These are phyloP conservation scores for Dioszegia hungarica DNA, from an alignment of 768 basidiomycete species.

Conservation along the genomic window DNA sequence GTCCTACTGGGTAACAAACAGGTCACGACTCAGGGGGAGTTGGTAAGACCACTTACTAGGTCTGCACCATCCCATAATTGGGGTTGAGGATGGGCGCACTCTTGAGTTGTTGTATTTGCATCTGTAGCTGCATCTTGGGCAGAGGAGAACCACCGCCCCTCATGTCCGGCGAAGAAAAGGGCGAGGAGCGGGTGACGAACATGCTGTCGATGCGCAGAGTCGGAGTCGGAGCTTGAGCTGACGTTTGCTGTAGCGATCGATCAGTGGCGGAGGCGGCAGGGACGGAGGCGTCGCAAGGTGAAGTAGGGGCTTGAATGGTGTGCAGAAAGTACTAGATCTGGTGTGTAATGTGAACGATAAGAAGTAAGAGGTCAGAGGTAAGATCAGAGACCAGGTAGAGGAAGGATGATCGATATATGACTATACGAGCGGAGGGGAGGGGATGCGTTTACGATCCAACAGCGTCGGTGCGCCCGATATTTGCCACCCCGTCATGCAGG, in stretches of 20 bases:
- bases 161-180: constrained; percentile 4
- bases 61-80: constrained; percentile 32
- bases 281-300: neutral
- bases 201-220: constrained; percentile 2
- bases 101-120: constrained; percentile 24
- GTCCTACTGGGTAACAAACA: neutral
- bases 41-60: constrained; percentile 25
- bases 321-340: neutral
- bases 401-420: too few species aligned
- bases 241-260: too few species aligned
- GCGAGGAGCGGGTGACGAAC: constrained; percentile 14
- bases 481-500: too few species aligned
- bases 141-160: neutral
- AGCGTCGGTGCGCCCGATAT: too few species aligned
- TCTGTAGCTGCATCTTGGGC: constrained; percentile 14
- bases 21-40: neutral
- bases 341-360: too few species aligned
- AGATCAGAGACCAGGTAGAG: too few species aligned
- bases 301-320: neutral
- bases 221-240: neutral
- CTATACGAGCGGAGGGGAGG: too few species aligned
- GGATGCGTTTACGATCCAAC: too few species aligned
- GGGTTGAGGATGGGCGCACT: constrained; percentile 34
- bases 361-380: too few species aligned
- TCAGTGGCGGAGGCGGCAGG: too few species aligned